Evolutionary conservation across 768 basidiomycete species (phyloP), one percentile per base, ranked within the genome.

Genomic region (Auriculariales sp.): DNA sequence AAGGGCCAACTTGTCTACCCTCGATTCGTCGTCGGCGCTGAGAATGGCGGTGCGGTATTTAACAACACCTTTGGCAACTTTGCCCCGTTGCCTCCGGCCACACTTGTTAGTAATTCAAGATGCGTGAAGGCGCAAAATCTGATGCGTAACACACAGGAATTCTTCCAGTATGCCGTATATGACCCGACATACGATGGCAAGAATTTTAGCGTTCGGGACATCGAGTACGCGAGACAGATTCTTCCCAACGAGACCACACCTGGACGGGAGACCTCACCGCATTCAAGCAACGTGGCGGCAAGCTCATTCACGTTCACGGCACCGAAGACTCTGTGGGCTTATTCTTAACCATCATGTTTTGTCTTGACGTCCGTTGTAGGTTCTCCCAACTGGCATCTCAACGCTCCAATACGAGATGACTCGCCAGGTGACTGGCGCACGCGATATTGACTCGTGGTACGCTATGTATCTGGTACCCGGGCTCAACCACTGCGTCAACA

Each of bases 401-500:
- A n/a, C n/a, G n/a, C n/a, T n/a, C n/a, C n/a, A n/a, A n/a, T n/a
- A n/a, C n/a, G n/a, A n/a, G n/a, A n/a, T n/a, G n/a, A n/a, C n/a
- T n/a, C n/a, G n/a, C n/a, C n/a, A n/a, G n/a, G n/a, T n/a, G n/a
- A n/a, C n/a, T n/a, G n/a, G n/a, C n/a, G n/a, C n/a, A n/a, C n/a
- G n/a, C n/a, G n/a, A 50, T 4, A 35, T 62, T 29, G 58, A 65
- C 51, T 57, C 60, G 39, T 62, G 56, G 52, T 65, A 64, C 48
- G 60, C 62, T 10, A 54, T 65, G 12, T 65, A 64, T 55, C 53
- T 58, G 14, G 59, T 61, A 7, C 62, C 62, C 1, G 64, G 64
- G 2, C 64, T 65, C 62, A 48, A 57, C 28, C 64, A 65, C 48
- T 65, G 64, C 56, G 54, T 36, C 34, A 58, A 50, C 22, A n/a